Conservation (phyloP, 352 stramenopile genomes). For the Phytopythium aichiense region DNA sequence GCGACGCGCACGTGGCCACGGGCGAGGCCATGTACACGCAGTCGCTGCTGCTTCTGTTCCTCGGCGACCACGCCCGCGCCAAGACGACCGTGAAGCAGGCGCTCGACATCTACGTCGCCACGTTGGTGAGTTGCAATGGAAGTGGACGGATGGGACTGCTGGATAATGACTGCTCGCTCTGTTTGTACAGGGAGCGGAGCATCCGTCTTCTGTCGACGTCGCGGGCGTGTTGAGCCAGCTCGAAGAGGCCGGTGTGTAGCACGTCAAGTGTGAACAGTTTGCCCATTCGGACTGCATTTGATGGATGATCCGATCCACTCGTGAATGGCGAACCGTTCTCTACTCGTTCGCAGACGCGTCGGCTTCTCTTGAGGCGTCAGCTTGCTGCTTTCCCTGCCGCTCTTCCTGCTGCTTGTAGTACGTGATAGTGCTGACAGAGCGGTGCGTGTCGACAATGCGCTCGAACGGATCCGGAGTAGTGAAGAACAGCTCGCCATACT, state of each 20-base stretch:
- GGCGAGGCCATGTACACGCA: slow-evolving; percentile 64
- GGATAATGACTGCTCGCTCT: neutral
- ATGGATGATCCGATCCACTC: neutral
- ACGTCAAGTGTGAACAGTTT: neutral
- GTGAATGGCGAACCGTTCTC: neutral
- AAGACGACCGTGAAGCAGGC: slow-evolving; percentile 50
- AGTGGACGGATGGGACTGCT: neutral
- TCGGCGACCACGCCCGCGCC: slow-evolving; percentile 41
- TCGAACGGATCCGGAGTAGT: slow-evolving; percentile 66
- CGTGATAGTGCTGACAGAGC: slow-evolving; percentile 61
- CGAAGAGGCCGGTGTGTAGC: slow-evolving; percentile 38
- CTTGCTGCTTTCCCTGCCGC: slow-evolving; percentile 15
- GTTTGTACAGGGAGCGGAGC: slow-evolving; percentile 33
- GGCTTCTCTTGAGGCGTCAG: slow-evolving; percentile 1
- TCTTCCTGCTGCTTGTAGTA: slow-evolving; percentile 25
- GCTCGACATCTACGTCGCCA: slow-evolving; percentile 51
- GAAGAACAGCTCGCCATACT: slow-evolving; percentile 67
- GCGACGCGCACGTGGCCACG: slow-evolving; percentile 45
- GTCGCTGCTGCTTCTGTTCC: slow-evolving; percentile 47
- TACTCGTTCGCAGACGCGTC: neutral
- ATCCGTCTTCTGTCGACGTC: slow-evolving; percentile 56
- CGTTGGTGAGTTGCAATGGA: slow-evolving; percentile 27
- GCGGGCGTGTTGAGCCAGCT: slow-evolving; percentile 49
- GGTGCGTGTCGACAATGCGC: slow-evolving; percentile 44
- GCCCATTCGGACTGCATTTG: neutral